Percentiles rank a stretch among this genome's conserved stretches.
Evolutionary conservation across 2,329 filamentous ascomycete species (phyloP).

Genomic region (Apiospora marii): DNA sequence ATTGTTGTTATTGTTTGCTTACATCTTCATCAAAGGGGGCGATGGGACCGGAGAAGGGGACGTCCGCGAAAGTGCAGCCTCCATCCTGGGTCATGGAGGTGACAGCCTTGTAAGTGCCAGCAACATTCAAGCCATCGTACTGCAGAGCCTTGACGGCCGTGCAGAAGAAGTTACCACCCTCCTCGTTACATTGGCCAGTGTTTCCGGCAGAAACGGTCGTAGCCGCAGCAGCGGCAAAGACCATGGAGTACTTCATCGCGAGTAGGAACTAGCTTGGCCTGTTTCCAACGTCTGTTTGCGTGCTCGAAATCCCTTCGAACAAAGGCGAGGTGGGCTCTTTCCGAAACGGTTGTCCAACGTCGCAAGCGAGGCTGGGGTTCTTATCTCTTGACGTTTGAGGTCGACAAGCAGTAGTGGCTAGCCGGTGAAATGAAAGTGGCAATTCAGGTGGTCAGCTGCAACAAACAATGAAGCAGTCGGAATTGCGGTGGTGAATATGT

Average conservation of each 20-base stretch:
- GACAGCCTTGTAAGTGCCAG: constrained; percentile 71
- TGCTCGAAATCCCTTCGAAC: neutral
- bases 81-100: constrained; percentile 64
- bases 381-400: neutral
- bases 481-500: constrained; percentile 25
- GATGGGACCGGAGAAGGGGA: constrained; percentile 65
- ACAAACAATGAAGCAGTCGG: constrained; percentile 25
- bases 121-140: constrained; percentile 68
- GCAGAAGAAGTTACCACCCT: constrained; percentile 71
- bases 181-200: constrained; percentile 38
- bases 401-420: neutral
- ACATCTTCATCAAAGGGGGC: constrained; percentile 77
- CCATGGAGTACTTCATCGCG: constrained; percentile 30
- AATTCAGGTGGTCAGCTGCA: constrained; percentile 19
- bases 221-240: constrained; percentile 28
- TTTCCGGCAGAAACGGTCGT: constrained; percentile 27
- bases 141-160: constrained; percentile 69
- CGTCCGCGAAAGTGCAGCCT: constrained; percentile 60
- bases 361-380: neutral
- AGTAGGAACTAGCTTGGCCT: neutral
- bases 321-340: neutral
- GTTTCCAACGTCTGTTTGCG: constrained; percentile 9
- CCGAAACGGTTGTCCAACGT: neutral
- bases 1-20: constrained; percentile 40
- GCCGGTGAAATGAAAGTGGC: constrained; percentile 17